These are phyloP conservation scores for Syzygium oleosum DNA, from an alignment of 345 rosid genomes.

Conservation along the genomic window DNA sequence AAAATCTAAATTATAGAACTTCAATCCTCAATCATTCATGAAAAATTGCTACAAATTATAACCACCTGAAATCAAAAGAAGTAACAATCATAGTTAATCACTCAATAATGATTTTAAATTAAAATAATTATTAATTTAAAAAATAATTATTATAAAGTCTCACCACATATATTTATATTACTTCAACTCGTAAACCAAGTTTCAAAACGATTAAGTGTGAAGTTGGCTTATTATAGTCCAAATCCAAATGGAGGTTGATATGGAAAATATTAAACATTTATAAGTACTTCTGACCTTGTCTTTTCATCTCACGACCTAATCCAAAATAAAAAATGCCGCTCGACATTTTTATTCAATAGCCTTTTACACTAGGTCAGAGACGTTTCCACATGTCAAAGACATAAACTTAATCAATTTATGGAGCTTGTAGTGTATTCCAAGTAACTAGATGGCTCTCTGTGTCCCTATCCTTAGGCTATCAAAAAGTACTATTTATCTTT, in stretches of 20 bases:
- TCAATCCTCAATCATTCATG: not conserved
- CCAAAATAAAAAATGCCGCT: not conserved
- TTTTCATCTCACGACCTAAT: not conserved
- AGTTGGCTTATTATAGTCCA: not conserved
- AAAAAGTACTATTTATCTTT: not conserved
- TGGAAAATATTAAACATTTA: not conserved
- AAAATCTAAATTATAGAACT: not conserved
- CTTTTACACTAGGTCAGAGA: not conserved
- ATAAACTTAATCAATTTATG: not conserved
- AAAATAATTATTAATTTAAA: too few relatives aligned
- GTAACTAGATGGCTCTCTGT: not conserved
- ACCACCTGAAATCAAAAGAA: not conserved
- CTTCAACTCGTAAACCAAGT: not conserved
- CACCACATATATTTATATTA: not conserved
- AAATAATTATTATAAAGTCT: too few relatives aligned
- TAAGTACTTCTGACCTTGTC: not conserved
- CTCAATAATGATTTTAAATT: too few relatives aligned
- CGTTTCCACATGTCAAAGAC: not conserved
- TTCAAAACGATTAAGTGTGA: not conserved
- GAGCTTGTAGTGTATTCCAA: not conserved
- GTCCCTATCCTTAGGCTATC: not conserved
- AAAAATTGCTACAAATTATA: not conserved
- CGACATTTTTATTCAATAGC: not conserved
- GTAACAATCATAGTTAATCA: too few relatives aligned
- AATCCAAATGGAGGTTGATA: not conserved